Evolutionary conservation across 495 filamentous ascomycete genomes (phyloP), one percentile per base, ranked within the genome.

Genomic region (Penicillium alfredii): DNA sequence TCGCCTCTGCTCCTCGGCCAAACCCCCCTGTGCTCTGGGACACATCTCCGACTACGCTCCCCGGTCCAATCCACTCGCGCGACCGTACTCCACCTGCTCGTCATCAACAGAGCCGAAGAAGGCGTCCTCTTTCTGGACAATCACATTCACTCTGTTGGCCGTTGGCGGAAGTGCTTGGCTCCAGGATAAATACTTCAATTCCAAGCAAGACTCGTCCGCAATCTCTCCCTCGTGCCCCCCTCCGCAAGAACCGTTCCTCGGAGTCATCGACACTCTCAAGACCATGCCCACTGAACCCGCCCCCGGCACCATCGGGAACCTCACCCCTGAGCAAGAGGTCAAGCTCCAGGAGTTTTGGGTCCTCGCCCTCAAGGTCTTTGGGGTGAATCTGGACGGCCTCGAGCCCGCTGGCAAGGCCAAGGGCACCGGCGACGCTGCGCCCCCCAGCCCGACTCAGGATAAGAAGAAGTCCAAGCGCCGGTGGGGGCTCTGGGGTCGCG

Each of bases 261-360:
- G 55, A 29, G 50, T 66, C 15, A 57, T 69, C 29, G 61, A 71
- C 53, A 65, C 63, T 11, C 60, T 68, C 30, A 36, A 55, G 33
- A 59, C 55, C 31, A 68, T 67, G 60, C 42, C 64, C 33, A 36
- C 47, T 42, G 51, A 67, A 40, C 65, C 60, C 33, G 68, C 78
- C 13, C 80, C 84, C 16, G 92, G 92, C 33, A 79, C 88, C 40
- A 81, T 89, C 24, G 88, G 85, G 41, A 94, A 80, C 53, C 77
- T 98, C 33, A 96, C 92, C 12, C 57, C 76, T 5, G 89, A 94
- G 45, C 80, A 98, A 58, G 86, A 95, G 47, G 78, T 72, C 45
- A 96, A 93, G 61, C 66, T 98, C 33, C 81, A 81, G 53, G 84
- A 90, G 55, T 73, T 97, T 51, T 98, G 92, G 92, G 58, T 73